Evolutionary conservation across 306 rosid genomes (phyloP), one percentile per base, ranked within the genome.

Genomic region (Prunus salicina): DNA sequence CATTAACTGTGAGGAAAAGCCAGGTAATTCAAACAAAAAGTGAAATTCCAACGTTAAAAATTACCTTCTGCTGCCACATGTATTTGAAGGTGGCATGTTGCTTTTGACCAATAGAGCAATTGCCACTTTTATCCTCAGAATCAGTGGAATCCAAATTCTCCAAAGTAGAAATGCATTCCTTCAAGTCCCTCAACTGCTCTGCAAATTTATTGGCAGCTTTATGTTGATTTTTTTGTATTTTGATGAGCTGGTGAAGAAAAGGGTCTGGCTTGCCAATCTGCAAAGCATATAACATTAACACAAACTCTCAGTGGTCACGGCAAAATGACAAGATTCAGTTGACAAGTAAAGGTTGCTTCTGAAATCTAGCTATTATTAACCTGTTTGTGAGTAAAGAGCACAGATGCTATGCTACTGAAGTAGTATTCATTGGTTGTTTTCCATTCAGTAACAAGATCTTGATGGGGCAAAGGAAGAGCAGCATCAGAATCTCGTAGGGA

Each of bases 1-100:
- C 64, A 15, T 55, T 69, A 53, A 50, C 65, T 20, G 14, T 70
- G 64, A 74, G 67, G 8, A 78, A 62, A n/a, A 41, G 11, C 30
- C 66, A 76, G 64, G 71, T 76, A 60, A 15, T 49, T 76, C 12
- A 55, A 22, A 64, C 18, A 25, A 43, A 49, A 24, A 18, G 50
- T 24, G 28, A 50, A 12, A 41, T 51, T 47, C 65, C 51, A 67
- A 51, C 11, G 22, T 32, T 16, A 68, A 24, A 65, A 74, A 68
- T 71, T 80, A 84, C 96, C 86, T 95, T 95, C 58, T 95, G 98
- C 78, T 90, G 95, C 98, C 96, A 95, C 93, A 92, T 76, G 90
- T 90, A 95, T 69, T 79, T 84, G 66, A 81, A 83, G 65, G 83
- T 84, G 76, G 84, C 71, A 64, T 80, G 79, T 77, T 84, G 95